Base-by-base conservation (phyloP, 371 early-diverging fungal genomes). In the Apophysomyces ossiformis region DNA sequence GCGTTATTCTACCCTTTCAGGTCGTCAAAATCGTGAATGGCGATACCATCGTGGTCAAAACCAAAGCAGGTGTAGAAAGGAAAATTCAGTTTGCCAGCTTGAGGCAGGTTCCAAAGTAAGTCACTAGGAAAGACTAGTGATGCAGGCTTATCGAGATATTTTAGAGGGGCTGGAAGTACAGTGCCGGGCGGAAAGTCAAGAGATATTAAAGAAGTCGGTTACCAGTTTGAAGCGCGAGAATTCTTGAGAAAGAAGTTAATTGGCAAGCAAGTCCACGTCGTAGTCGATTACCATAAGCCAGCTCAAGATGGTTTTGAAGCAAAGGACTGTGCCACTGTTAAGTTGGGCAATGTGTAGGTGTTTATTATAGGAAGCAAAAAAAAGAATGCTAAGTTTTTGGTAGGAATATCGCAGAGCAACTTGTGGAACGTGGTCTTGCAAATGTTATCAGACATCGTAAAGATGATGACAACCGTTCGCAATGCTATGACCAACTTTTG, bases 401-500 rank as follows among this genome's bases (percentile, higher is more conserved):
- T 36, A 71, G 67, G 58, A 95, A 96, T 70, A 73, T 95, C 58
- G 93, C 92, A 21, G 93, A 92, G 57, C 81, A 83, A 57, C 76
- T 98, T 26, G 87, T 97, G 15, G 76, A 86, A 41, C 81, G 80
- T 21, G 98, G 96, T 56, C 86, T 96, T 47, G 97, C 94, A 9
- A 81, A 85, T 45, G 91, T 94, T 12, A 86, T 98, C 70, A 85
- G 91, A 43, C 94, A 96, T 71, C 89, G 92, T 9, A 86, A 85
- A 43, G 95, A 95, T 68, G 96, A 96, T 72, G 91, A 92, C 62
- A 90, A 93, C 72, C 93, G 98, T 6, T 88, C 97, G 8, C 85
- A 89, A 54, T 84, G 80, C 70, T 97, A 96, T 76, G 96, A 96
- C 68, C 88, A 87, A 50, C 87, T 98, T 8, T 76, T 94, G 69